Evolutionary conservation across 2,329 filamentous ascomycete species (phyloP).

Genomic region (Alternaria arborescens): DNA sequence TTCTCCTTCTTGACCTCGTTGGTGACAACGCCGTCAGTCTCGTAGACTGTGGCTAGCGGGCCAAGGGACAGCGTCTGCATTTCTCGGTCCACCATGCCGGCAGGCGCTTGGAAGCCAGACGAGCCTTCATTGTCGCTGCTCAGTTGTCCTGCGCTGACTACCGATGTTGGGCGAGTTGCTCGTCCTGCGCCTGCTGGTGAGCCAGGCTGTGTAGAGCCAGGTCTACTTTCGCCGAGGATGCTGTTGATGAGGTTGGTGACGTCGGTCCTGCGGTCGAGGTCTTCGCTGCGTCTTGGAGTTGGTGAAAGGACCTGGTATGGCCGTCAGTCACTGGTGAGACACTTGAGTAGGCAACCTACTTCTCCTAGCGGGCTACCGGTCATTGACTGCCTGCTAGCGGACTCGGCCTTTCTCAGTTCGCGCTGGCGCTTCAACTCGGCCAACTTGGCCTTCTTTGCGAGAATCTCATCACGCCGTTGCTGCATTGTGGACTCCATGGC

Average conservation of each 20-base stretch:
- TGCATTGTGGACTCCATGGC: slow-evolving; percentile 66
- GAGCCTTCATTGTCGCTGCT: slow-evolving; percentile 71
- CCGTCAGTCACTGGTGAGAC: slow-evolving; percentile 16
- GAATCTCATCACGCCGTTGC: slow-evolving; percentile 91
- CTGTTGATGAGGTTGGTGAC: slow-evolving; percentile 87
- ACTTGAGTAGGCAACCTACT: slow-evolving; percentile 58
- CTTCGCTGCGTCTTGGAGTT: slow-evolving; percentile 70
- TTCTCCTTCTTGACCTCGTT: slow-evolving; percentile 69
- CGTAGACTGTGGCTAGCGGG: slow-evolving; percentile 78
- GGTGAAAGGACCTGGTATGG: slow-evolving; percentile 71
- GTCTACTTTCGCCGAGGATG: slow-evolving; percentile 80
- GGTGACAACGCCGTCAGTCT: slow-evolving; percentile 77
- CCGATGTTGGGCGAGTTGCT: slow-evolving; percentile 83
- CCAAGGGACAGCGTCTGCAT: slow-evolving; percentile 78
- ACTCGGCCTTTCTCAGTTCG: slow-evolving; percentile 80
- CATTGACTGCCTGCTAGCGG: slow-evolving; percentile 70
- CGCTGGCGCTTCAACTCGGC: slow-evolving; percentile 94
- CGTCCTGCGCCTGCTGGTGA: slow-evolving; percentile 54
- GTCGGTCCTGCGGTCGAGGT: slow-evolving; percentile 68
- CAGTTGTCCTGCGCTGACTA: slow-evolving; percentile 80
- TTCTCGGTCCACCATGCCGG: slow-evolving; percentile 50
- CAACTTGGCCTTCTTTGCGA: slow-evolving; percentile 96
- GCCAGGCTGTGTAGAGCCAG: slow-evolving; percentile 69
- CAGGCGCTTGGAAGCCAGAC: slow-evolving; percentile 25
- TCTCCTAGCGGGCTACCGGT: slow-evolving; percentile 71